phyloP scores from a whole-genome alignment of 2,329 filamentous ascomycete genomes.

The Cladosporium austrohemisphaericum region DNA sequence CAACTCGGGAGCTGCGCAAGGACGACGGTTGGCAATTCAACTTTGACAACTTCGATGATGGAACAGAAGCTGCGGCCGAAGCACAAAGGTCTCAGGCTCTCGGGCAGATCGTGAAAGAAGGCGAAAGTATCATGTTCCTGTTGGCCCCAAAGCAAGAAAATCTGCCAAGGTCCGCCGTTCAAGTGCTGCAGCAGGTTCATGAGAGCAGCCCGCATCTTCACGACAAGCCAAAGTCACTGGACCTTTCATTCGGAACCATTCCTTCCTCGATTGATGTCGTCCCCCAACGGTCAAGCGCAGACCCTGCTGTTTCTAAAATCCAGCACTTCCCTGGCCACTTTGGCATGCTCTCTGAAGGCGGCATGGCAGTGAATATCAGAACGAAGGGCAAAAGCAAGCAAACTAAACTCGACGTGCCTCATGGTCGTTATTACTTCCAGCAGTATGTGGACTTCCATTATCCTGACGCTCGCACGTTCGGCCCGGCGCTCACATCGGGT shows the following conservation, averaged over 20 bases:
- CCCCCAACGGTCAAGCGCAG: conserved; percentile 8
- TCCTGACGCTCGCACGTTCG: background rate
- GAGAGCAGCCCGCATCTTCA: conserved; percentile 4
- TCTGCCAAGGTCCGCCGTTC: conserved; percentile 10
- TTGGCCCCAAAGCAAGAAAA: conserved; percentile 36
- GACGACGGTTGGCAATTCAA: conserved; percentile 54
- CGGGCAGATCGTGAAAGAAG: conserved; percentile 58
- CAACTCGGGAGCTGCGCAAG: conserved; percentile 48
- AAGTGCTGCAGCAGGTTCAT: conserved; percentile 19
- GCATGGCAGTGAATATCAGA: conserved; percentile 44
- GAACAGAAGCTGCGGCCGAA: conserved; percentile 31
- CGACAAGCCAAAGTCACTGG: conserved; percentile 24
- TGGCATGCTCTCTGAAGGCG: conserved; percentile 60
- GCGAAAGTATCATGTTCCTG: conserved; percentile 66
- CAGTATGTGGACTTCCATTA: background rate
- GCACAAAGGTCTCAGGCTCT: conserved; percentile 39
- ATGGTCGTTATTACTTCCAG: background rate
- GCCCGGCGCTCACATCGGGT: too few relatives aligned
- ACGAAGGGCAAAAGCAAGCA: background rate
- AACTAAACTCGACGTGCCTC: conserved; percentile 16
- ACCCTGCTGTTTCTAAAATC: conserved; percentile 16
- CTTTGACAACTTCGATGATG: conserved; percentile 29
- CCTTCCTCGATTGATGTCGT: conserved; percentile 43
- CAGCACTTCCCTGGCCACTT: conserved; percentile 45
- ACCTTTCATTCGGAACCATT: conserved; percentile 38